Percentiles rank a stretch among this genome's conserved stretches.
phyloP scores from a whole-genome alignment of 306 rosid genomes.

The Begonia peltatifolia region DNA sequence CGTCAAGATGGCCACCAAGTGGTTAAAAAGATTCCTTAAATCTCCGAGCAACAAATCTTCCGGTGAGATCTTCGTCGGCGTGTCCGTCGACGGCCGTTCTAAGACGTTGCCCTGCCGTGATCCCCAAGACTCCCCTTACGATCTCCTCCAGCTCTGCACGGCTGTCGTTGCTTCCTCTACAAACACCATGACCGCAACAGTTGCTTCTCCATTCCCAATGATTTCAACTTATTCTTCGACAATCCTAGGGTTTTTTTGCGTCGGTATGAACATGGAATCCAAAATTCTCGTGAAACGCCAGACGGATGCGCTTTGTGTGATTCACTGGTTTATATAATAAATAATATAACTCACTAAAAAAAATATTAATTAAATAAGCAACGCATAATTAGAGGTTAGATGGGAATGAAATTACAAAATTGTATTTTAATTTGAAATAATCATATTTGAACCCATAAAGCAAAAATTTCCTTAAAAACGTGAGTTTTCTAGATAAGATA shows the following conservation, averaged over 20 bases:
- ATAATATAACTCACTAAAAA: too few species aligned
- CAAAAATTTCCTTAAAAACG: too few species aligned
- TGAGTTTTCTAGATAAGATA: too few species aligned
- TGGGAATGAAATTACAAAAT: too few species aligned
- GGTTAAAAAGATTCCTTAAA: conserved; percentile 9
- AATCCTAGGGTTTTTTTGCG: conserved; percentile 1
- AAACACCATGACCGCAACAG: not conserved
- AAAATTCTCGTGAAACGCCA: not conserved
- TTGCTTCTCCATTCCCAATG: not conserved
- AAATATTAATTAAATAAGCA: too few species aligned
- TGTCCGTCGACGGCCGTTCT: not conserved
- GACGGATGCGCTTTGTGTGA: too few species aligned
- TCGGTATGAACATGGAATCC: conserved; percentile 3
- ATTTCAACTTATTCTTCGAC: conserved; percentile 7
- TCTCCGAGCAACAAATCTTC: not conserved
- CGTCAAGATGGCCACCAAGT: not conserved
- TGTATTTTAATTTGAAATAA: too few species aligned
- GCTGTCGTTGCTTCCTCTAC: conserved; percentile 14
- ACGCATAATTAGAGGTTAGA: too few species aligned
- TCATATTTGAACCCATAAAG: too few species aligned
- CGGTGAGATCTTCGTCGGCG: conserved; percentile 9
- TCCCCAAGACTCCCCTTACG: not conserved
- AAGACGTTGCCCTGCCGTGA: not conserved
- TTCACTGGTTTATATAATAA: too few species aligned
- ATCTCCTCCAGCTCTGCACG: conserved; percentile 9